Base-by-base conservation (phyloP, 352 stramenopile genomes). In the Elongisporangium prolatum region DNA sequence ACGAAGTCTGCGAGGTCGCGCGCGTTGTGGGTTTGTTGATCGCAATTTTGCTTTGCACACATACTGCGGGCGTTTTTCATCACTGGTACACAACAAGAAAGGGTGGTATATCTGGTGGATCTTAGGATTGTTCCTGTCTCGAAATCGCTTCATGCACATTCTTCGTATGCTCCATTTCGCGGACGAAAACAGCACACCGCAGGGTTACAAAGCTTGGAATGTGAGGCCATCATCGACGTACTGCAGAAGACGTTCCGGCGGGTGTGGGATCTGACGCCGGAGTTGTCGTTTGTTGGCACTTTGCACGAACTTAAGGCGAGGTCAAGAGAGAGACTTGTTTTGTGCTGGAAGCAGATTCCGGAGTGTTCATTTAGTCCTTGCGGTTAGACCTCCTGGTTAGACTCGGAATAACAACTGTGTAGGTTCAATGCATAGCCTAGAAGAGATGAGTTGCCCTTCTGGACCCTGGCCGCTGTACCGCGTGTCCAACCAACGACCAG, bases 191-290 rank as follows among this genome's bases (percentile, higher is more conserved):
- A n/a, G n/a, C n/a, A n/a, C n/a, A n/a, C 22, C 9, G 17, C 4
- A 21, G 20, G 14, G 5, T 20, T 22, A 55, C 50, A 38, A 55
- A 48, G 50, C 22, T 55, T 22, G 24, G n/a, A 55, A 55, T 22
- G 34, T 55, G 16, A 21, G 0, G 2, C 24, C 1, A 47, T 40
- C 2, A 5, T 55, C 1, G n/a, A 55, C 18, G 7, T 21, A 10
- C 14, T 55, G 2, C 22, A 55, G 50, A 40, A n/a, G n/a, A 55
- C 50, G 47, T 16, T 13, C 4, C 4, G n/a, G n/a, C n/a, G n/a
- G n/a, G 5, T 34, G 11, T 55, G 21, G n/a, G 50, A 55, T 21
- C 22, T 47, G 24, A 55, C 21, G 4, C 13, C 24, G 10, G 22
- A 34, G n/a, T 21, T 55, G 50, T 16, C 21, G 1, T 55, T 55